Conservation (phyloP, 2,329 filamentous ascomycete genomes). For the Stylonectria norvegica region DNA sequence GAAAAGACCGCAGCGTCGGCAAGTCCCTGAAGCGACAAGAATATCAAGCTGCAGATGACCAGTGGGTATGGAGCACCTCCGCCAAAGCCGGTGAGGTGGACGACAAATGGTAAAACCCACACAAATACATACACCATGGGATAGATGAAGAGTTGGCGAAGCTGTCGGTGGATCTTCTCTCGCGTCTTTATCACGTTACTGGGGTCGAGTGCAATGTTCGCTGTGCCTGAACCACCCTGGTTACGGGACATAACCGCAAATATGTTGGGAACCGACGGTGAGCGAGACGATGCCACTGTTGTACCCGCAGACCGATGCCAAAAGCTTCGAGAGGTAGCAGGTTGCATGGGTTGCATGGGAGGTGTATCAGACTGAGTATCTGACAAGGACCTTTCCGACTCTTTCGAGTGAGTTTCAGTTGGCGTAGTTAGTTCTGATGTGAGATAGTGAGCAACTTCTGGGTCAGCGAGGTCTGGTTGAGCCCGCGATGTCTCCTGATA, state of each 20-base stretch:
- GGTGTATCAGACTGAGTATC: background rate
- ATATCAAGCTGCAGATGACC: constrained; percentile 52
- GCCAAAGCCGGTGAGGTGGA: constrained; percentile 49
- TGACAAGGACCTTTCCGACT: background rate
- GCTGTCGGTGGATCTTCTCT: constrained; percentile 61
- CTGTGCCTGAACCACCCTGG: constrained; percentile 15
- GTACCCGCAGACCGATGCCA: constrained; percentile 10
- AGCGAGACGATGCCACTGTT: constrained; percentile 6
- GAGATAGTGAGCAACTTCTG: background rate
- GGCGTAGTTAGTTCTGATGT: constrained; percentile 1
- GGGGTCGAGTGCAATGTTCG: constrained; percentile 17
- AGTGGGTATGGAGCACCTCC: constrained; percentile 52
- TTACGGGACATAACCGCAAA: constrained; percentile 21
- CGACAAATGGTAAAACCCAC: constrained; percentile 69
- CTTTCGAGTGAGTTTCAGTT: constrained; percentile 2
- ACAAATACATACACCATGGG: constrained; percentile 68
- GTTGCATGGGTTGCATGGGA: background rate
- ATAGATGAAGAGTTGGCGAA: constrained; percentile 73
- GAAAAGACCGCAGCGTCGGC: constrained; percentile 68
- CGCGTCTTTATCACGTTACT: constrained; percentile 39
- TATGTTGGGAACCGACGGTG: constrained; percentile 24
- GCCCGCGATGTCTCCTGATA: too few relatives aligned
- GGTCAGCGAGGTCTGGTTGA: background rate
- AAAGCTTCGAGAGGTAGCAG: constrained; percentile 1
- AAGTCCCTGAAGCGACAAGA: constrained; percentile 61